Conservation (phyloP, 805 yeast species). For the Starmerella bombicola region DNA sequence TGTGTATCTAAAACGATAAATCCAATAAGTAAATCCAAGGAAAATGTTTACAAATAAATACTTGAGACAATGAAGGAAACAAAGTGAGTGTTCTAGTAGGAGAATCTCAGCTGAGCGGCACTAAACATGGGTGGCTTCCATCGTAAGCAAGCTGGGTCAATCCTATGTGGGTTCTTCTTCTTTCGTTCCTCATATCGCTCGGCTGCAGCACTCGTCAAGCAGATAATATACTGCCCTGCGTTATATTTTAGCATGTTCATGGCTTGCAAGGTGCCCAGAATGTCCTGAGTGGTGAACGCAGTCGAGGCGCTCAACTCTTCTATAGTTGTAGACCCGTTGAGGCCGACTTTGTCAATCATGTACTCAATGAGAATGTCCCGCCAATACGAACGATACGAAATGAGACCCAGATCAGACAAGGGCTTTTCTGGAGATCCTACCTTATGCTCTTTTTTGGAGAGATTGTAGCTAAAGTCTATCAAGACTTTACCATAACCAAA, state of each 20-base stretch:
- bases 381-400: slow-evolving; percentile 94
- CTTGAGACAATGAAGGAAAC: too few species aligned
- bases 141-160: slow-evolving; percentile 55
- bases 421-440: slow-evolving; percentile 98
- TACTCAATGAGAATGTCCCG: slow-evolving; percentile 72
- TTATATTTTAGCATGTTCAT: slow-evolving; percentile 80
- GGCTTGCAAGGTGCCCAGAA: slow-evolving; percentile 84
- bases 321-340: slow-evolving; percentile 53
- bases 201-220: slow-evolving; percentile 70
- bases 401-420: slow-evolving; percentile 79
- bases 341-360: slow-evolving; percentile 49
- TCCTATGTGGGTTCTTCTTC: slow-evolving; percentile 59
- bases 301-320: slow-evolving; percentile 81
- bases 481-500: slow-evolving; percentile 86
- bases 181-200: slow-evolving; percentile 58
- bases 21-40: too few species aligned
- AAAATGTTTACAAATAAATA: too few species aligned
- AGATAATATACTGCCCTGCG: slow-evolving; percentile 88
- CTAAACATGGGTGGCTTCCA: slow-evolving; percentile 96
- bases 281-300: slow-evolving; percentile 93
- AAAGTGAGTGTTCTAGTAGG: slow-evolving; percentile 26
- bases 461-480: slow-evolving; percentile 85
- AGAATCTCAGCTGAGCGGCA: slow-evolving; percentile 83
- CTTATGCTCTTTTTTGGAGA: slow-evolving; percentile 77
- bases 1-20: too few species aligned